These are phyloP conservation scores for Cucumis hystrix DNA, from an alignment of 306 rosid species.

Conservation along the genomic window DNA sequence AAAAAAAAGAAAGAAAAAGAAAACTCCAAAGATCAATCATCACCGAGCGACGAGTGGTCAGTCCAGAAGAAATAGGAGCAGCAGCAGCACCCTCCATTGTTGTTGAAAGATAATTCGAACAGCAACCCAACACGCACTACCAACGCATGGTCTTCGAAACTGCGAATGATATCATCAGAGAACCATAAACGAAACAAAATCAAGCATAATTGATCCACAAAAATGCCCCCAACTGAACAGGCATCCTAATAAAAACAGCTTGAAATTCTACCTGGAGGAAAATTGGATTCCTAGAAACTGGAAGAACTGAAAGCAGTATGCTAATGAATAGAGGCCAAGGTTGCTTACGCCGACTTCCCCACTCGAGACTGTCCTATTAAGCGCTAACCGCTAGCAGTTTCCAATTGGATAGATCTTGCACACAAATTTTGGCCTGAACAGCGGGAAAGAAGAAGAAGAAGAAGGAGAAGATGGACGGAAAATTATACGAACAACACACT, in stretches of 20 bases:
- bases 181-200: slow-evolving; percentile 11
- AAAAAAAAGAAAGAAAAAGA: background rate
- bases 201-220: background rate
- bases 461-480: background rate
- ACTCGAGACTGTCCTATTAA: slow-evolving; percentile 15
- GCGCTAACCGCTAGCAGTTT: slow-evolving; percentile 12
- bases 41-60: slow-evolving; percentile 45
- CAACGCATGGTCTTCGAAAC: slow-evolving; percentile 20
- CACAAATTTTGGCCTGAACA: slow-evolving; percentile 3
- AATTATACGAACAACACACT: background rate
- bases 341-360: slow-evolving; percentile 20
- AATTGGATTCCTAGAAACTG: background rate
- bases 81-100: slow-evolving; percentile 43
- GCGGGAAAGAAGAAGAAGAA: background rate
- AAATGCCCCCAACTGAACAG: background rate
- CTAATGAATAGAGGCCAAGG: slow-evolving; percentile 17
- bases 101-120: background rate
- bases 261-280: background rate
- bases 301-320: background rate
- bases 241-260: background rate
- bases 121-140: slow-evolving; percentile 13
- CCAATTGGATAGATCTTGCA: slow-evolving; percentile 23
- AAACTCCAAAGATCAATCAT: slow-evolving; percentile 5
- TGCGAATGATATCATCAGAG: slow-evolving; percentile 21
- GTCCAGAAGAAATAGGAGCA: slow-evolving; percentile 40